A percentile compares a stretch with the other conserved stretches of the same genome.
These are phyloP conservation scores for Casuarina glauca DNA, from an alignment of 306 rosid species.

Conservation along the genomic window DNA sequence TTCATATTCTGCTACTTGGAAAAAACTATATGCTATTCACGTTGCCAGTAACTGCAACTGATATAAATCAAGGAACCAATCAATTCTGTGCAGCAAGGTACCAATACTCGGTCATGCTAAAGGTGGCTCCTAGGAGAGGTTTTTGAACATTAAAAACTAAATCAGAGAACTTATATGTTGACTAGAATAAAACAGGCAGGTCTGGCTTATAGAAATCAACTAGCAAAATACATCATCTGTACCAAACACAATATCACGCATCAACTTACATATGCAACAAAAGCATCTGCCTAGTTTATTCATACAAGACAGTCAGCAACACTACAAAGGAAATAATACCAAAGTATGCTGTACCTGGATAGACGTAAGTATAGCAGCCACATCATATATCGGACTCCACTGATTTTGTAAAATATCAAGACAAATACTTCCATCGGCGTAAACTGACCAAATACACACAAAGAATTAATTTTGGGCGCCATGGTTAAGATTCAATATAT, in stretches of 20 bases:
- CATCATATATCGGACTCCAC: constrained; percentile 71
- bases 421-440: constrained; percentile 68
- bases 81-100: not conserved
- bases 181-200: not conserved
- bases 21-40: not conserved
- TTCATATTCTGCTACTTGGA: not conserved
- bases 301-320: constrained; percentile 3
- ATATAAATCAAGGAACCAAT: not conserved
- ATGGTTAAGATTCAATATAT: not conserved
- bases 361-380: constrained; percentile 65
- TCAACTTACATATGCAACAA: not conserved
- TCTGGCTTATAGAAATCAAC: not conserved
- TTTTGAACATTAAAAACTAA: not conserved
- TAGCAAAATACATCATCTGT: not conserved
- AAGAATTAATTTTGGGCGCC: constrained; percentile 17
- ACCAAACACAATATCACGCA: not conserved
- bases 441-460: constrained; percentile 37
- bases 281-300: constrained; percentile 3
- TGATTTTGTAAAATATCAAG: constrained; percentile 63
- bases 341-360: constrained; percentile 44
- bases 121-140: not conserved
- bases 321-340: not conserved
- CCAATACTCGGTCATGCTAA: not conserved
- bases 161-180: not conserved
- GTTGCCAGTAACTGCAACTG: not conserved